These are phyloP conservation scores for Ustilaginoidea virens DNA, from an alignment of 2,329 filamentous ascomycete genomes.

Conservation along the genomic window DNA sequence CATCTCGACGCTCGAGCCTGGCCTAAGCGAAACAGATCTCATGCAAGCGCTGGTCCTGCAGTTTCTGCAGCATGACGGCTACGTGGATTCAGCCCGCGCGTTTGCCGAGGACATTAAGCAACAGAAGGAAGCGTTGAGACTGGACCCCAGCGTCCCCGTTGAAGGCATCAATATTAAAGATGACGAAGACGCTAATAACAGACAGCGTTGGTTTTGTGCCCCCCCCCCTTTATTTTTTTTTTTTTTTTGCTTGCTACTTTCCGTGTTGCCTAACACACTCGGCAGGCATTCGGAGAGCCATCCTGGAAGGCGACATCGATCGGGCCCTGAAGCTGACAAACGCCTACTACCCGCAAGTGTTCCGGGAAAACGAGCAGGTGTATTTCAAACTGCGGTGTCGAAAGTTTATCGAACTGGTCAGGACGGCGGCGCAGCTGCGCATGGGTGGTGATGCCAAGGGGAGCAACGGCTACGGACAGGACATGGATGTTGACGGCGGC, in stretches of 20 bases:
- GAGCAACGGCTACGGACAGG: conserved; percentile 28
- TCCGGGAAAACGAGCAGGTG: conserved; percentile 67
- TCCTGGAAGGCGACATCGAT: conserved; percentile 87
- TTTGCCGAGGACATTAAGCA: conserved; percentile 70
- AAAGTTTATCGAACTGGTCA: conserved; percentile 92
- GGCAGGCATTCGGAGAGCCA: conserved; percentile 68
- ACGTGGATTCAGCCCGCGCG: conserved; percentile 79
- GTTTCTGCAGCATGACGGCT: conserved; percentile 88
- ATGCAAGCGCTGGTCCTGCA: conserved; percentile 72
- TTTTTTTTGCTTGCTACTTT: too few species aligned
- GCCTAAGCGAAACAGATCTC: conserved; percentile 57
- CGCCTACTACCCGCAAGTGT: conserved; percentile 63
- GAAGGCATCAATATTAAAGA: conserved; percentile 55
- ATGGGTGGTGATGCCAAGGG: conserved; percentile 28
- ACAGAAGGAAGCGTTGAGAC: conserved; percentile 55
- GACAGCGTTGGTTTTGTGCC: conserved; percentile 50
- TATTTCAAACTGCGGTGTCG: conserved; percentile 79
- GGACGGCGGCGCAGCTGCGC: conserved; percentile 51
- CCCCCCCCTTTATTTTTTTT: neutral
- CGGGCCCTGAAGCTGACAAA: conserved; percentile 71
- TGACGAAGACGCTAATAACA: conserved; percentile 71
- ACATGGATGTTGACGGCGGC: conserved; percentile 41
- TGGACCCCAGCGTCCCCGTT: conserved; percentile 35
- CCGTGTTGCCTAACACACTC: conserved; percentile 3
- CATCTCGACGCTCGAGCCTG: conserved; percentile 45